Evolutionary conservation across 495 filamentous ascomycete genomes (phyloP).

Genomic region (Bombardia bombarda): DNA sequence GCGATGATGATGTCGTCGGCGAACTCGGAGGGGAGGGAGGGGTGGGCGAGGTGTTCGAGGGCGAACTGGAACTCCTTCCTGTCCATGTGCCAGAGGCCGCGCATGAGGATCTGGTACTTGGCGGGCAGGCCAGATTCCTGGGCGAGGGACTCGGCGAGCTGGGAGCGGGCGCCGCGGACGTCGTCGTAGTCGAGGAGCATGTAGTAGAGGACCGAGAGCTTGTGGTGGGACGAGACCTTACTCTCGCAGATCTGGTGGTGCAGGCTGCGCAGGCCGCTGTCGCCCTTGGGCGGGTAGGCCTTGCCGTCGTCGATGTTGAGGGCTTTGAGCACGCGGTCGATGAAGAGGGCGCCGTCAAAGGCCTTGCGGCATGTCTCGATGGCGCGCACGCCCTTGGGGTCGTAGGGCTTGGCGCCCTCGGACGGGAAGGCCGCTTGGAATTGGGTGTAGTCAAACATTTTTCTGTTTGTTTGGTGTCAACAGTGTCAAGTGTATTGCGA

Average conservation of each 20-base stretch:
- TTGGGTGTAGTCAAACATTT: conserved; percentile 38
- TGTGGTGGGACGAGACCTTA: conserved; percentile 57
- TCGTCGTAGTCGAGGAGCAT: conserved; percentile 65
- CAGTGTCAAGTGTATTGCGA: too few species aligned
- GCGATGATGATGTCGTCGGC: conserved; percentile 68
- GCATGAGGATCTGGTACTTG: conserved; percentile 68
- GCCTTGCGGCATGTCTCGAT: conserved; percentile 55
- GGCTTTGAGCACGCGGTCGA: conserved; percentile 63
- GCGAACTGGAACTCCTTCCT: conserved; percentile 61
- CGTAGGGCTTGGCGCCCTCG: conserved; percentile 55
- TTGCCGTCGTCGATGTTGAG: conserved; percentile 58
- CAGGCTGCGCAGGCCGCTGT: conserved; percentile 53
- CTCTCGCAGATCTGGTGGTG: conserved; percentile 54
- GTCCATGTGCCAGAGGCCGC: conserved; percentile 76
- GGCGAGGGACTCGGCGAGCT: conserved; percentile 49
- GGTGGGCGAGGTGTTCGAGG: conserved; percentile 63
- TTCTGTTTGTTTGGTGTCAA: neutral
- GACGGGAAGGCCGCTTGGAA: conserved; percentile 59
- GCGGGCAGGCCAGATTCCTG: conserved; percentile 42
- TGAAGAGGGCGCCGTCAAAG: conserved; percentile 61
- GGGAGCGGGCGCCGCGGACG: conserved; percentile 28
- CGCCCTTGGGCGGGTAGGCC: conserved; percentile 62
- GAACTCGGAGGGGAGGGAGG: conserved; percentile 69
- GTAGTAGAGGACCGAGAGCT: conserved; percentile 74
- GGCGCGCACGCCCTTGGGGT: conserved; percentile 44